phyloP scores from a whole-genome alignment of 2,329 filamentous ascomycete species.

The Chaetomium strumarium region DNA sequence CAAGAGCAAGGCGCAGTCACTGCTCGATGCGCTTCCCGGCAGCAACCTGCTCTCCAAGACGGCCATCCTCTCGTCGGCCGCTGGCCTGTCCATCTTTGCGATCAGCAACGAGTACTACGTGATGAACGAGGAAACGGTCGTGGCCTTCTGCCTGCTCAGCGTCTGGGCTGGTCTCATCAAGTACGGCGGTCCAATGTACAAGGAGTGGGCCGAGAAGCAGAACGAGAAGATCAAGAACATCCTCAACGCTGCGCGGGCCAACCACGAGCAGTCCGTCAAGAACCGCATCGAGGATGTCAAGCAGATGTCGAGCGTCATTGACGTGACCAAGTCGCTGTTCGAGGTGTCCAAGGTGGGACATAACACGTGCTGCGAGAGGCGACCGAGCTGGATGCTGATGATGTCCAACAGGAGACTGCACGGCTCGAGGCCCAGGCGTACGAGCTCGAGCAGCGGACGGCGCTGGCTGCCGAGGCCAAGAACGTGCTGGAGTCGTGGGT shows the following conservation, averaged over 20 bases:
- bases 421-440: constrained; percentile 91
- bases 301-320: constrained; percentile 90
- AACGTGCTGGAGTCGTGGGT: constrained; percentile 96
- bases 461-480: constrained; percentile 90
- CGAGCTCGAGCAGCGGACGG: constrained; percentile 95
- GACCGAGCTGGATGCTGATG: constrained; percentile 11
- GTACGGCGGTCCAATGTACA: constrained; percentile 88
- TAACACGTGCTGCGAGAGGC: background rate
- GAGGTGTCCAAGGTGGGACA: constrained; percentile 86
- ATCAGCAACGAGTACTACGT: constrained; percentile 99
- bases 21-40: constrained; percentile 88
- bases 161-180: constrained; percentile 91
- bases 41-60: constrained; percentile 92
- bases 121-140: constrained; percentile 97
- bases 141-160: constrained; percentile 84
- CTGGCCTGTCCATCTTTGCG: constrained; percentile 85
- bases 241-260: constrained; percentile 85
- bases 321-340: constrained; percentile 95
- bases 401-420: constrained; percentile 74
- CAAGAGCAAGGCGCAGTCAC: constrained; percentile 93
- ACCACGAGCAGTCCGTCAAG: constrained; percentile 95
- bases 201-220: constrained; percentile 84
- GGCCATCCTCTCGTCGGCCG: constrained; percentile 88
- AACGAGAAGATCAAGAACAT: constrained; percentile 90
- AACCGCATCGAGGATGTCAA: constrained; percentile 87